Evolutionary conservation across 2,329 filamentous ascomycete species (phyloP).

Genomic region (Aspergillus thermomutatus): DNA sequence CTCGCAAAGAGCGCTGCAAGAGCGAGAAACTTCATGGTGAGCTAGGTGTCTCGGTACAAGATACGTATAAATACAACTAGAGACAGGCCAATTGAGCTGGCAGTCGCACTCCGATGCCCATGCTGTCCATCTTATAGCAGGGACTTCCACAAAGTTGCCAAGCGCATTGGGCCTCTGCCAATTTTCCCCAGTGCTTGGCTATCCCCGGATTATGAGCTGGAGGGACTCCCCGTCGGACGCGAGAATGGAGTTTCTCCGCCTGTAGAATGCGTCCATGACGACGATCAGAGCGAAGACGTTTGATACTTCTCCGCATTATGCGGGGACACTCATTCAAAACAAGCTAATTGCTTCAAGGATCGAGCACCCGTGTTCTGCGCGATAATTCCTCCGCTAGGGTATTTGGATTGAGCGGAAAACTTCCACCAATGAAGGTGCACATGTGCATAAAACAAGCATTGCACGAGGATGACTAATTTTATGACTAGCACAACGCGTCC

Average conservation of each 20-base stretch:
- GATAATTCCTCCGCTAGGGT: constrained; percentile 8
- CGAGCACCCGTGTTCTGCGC: neutral
- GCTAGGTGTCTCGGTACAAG: neutral
- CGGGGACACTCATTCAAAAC: neutral
- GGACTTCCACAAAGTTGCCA: neutral
- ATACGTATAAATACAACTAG: neutral
- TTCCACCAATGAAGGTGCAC: neutral
- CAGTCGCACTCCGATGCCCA: neutral
- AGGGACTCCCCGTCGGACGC: neutral
- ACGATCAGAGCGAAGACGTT: neutral
- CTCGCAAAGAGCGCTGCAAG: constrained; percentile 19
- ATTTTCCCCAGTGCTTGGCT: neutral
- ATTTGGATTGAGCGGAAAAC: neutral
- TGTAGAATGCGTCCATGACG: constrained; percentile 15
- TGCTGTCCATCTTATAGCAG: neutral
- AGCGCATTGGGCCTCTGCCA: neutral
- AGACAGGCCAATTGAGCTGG: neutral
- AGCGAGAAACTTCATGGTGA: constrained; percentile 23
- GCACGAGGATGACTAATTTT: neutral
- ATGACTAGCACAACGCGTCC: too few relatives aligned
- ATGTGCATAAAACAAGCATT: neutral
- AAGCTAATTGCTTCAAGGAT: constrained; percentile 3
- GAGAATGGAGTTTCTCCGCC: constrained; percentile 21
- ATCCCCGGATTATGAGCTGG: constrained; percentile 1
- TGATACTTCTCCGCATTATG: constrained; percentile 14